Conservation (phyloP, 805 yeast species). For the Candida odintsovae region DNA sequence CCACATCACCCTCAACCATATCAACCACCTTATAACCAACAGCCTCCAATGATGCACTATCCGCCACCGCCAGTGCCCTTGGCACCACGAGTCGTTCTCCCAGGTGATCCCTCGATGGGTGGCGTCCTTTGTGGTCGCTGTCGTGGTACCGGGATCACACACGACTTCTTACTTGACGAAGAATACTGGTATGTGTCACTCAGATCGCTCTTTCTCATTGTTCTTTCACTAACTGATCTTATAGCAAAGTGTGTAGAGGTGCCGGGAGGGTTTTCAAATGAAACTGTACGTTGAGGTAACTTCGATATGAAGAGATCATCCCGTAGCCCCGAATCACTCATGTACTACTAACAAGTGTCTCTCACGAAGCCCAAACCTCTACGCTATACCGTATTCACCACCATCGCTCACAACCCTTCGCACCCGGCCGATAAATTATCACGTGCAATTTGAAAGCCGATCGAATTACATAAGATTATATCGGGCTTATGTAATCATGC, state of each 20-base stretch:
- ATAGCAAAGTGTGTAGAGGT: constrained; percentile 5
- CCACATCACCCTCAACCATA: not conserved
- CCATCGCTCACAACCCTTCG: too few relatives aligned
- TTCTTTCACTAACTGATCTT: not conserved
- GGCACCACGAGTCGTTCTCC: constrained; percentile 39
- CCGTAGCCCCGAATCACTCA: too few relatives aligned
- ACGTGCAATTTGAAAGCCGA: too few relatives aligned
- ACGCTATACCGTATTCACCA: too few relatives aligned
- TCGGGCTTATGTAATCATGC: not conserved
- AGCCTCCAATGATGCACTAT: not conserved
- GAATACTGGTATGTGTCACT: not conserved
- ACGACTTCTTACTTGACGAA: constrained; percentile 1
- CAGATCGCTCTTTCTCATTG: not conserved
- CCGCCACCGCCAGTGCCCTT: not conserved
- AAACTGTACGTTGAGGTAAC: not conserved
- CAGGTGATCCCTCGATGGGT: constrained; percentile 78
- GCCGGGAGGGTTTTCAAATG: constrained; percentile 5
- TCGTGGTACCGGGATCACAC: constrained; percentile 13
- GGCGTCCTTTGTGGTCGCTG: constrained; percentile 67
- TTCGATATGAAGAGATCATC: too few relatives aligned
- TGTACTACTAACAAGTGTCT: too few relatives aligned
- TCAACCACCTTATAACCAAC: not conserved
- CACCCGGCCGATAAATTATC: not conserved
- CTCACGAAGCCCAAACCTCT: too few relatives aligned
- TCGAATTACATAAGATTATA: not conserved